These are phyloP conservation scores for Pichia ethanolica DNA, from an alignment of 805 yeast genomes.

Conservation along the genomic window DNA sequence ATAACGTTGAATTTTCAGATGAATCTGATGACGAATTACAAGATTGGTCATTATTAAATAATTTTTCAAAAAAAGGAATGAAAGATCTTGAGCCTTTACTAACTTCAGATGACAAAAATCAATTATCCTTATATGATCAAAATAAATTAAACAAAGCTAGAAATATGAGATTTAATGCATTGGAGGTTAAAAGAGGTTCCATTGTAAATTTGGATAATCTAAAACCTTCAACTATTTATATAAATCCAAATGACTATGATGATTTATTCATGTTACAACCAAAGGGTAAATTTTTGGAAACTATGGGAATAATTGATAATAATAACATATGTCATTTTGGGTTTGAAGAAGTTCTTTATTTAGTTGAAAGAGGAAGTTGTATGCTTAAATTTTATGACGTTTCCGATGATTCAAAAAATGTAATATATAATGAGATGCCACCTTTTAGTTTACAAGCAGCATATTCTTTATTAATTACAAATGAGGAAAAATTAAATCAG, in stretches of 20 bases:
- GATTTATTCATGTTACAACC: slow-evolving; percentile 36
- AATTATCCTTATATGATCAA: slow-evolving; percentile 23
- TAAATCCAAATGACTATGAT: slow-evolving; percentile 8
- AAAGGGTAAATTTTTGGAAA: slow-evolving; percentile 65
- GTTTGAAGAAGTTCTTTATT: slow-evolving; percentile 65
- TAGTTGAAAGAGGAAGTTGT: slow-evolving; percentile 72
- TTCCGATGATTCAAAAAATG: slow-evolving; percentile 16
- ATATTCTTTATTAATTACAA: slow-evolving; percentile 43
- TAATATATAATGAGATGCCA: slow-evolving; percentile 23
- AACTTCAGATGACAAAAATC: slow-evolving; percentile 5
- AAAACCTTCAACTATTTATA: slow-evolving; percentile 23
- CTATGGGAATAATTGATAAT: slow-evolving; percentile 56
- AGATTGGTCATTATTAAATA: slow-evolving; percentile 42
- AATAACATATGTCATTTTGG: slow-evolving; percentile 40
- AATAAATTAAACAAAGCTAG: slow-evolving; percentile 43
- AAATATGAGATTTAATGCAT: slow-evolving; percentile 65
- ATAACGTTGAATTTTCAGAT: slow-evolving; percentile 16
- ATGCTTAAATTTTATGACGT: slow-evolving; percentile 19
- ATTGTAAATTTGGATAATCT: slow-evolving; percentile 15
- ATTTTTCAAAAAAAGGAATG: slow-evolving; percentile 66
- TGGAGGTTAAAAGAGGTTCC: slow-evolving; percentile 43
- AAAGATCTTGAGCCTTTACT: slow-evolving; percentile 70
- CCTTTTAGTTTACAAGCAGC: slow-evolving; percentile 57
- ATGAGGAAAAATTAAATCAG: slow-evolving; percentile 35
- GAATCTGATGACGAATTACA: slow-evolving; percentile 40